Evolutionary conservation across 352 stramenopile genomes (phyloP).

Genomic region (Elongisporangium prolatum): DNA sequence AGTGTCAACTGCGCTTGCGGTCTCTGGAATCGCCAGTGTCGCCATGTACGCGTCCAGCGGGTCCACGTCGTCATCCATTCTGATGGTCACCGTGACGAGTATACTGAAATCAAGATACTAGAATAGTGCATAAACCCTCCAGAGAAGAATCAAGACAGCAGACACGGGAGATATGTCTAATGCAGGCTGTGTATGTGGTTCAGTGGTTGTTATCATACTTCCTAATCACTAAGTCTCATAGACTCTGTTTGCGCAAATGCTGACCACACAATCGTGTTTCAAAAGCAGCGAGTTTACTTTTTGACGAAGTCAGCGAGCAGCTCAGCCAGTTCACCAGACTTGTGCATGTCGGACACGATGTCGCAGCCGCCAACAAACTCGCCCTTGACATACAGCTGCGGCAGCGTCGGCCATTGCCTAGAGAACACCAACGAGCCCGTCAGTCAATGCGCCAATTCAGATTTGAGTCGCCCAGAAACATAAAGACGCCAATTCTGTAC

Average conservation of each 20-base stretch:
- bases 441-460: background rate
- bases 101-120: background rate
- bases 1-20: background rate
- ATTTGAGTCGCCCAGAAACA: no score
- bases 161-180: background rate
- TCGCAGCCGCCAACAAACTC: constrained; percentile 99
- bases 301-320: constrained; percentile 86
- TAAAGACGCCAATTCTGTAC: background rate
- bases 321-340: constrained; percentile 89
- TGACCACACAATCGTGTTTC: background rate
- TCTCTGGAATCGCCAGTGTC: constrained; percentile 32
- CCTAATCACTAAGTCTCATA: background rate
- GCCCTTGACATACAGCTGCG: constrained; percentile 98
- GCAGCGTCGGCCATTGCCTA: constrained; percentile 95
- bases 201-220: background rate
- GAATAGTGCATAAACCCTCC: background rate
- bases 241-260: background rate
- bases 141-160: background rate
- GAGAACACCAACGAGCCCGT: constrained; percentile 4
- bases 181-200: constrained; percentile 6
- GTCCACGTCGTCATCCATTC: constrained; percentile 34
- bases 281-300: constrained; percentile 14
- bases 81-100: constrained; percentile 2
- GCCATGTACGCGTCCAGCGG: constrained; percentile 82
- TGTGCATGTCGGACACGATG: constrained; percentile 96